These are phyloP conservation scores for Gaertneriomyces semiglobifer DNA, from an alignment of 192 early-diverging fungal species.

Conservation along the genomic window DNA sequence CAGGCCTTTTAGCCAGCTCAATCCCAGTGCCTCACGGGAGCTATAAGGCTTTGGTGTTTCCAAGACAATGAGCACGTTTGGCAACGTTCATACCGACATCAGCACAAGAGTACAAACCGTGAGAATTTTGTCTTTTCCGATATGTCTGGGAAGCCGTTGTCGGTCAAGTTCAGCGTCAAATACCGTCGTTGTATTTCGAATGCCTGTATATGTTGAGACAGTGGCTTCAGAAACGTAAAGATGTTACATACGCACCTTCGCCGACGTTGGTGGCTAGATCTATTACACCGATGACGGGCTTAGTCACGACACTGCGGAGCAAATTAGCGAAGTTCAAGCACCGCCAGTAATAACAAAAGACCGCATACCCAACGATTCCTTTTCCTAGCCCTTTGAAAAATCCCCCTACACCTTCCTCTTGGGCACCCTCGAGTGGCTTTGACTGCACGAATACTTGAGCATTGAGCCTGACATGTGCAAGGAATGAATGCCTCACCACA, in stretches of 20 bases:
- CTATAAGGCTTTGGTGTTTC: slow-evolving; percentile 53
- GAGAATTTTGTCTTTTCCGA: slow-evolving; percentile 82
- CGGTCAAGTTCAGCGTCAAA: slow-evolving; percentile 80
- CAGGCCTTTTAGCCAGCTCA: slow-evolving; percentile 78
- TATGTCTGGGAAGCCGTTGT: slow-evolving; percentile 79
- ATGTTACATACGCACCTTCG: slow-evolving; percentile 51
- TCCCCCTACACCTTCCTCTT: slow-evolving; percentile 84
- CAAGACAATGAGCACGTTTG: background rate
- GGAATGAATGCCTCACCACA: slow-evolving; percentile 51
- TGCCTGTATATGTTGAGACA: slow-evolving; percentile 46
- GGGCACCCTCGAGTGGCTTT: slow-evolving; percentile 82
- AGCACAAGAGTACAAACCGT: slow-evolving; percentile 37
- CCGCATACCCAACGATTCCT: slow-evolving; percentile 79
- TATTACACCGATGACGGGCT: slow-evolving; percentile 92
- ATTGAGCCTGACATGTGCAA: background rate
- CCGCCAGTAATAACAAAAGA: background rate
- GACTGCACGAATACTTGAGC: slow-evolving; percentile 26
- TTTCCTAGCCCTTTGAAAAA: slow-evolving; percentile 95
- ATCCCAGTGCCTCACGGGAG: slow-evolving; percentile 76
- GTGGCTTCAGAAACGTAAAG: background rate
- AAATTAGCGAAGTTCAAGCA: slow-evolving; percentile 6
- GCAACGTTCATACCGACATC: background rate
- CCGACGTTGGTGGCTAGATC: slow-evolving; percentile 93
- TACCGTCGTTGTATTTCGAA: slow-evolving; percentile 90
- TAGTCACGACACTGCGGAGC: slow-evolving; percentile 70